Percentiles rank a stretch among this genome's conserved stretches.
These are phyloP conservation scores for Fusarium praegraminearum DNA, from an alignment of 2,329 filamentous ascomycete genomes.

Conservation along the genomic window DNA sequence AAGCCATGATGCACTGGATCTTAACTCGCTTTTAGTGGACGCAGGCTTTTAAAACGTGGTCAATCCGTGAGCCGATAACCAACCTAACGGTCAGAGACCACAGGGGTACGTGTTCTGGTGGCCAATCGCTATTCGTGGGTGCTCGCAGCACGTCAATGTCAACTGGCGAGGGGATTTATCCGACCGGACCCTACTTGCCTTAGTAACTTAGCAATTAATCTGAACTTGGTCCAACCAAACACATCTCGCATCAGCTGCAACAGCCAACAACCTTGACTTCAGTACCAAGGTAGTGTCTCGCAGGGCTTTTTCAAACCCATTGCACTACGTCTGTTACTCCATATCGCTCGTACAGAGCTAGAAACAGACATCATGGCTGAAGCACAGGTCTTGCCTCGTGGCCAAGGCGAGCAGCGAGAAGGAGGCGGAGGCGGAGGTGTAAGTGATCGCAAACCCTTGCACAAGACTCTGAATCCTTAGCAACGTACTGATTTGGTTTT, in stretches of 20 bases:
- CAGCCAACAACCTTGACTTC: slow-evolving; percentile 34
- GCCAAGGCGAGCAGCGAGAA: slow-evolving; percentile 43
- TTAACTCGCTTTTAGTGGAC: slow-evolving; percentile 15
- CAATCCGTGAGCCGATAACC: slow-evolving; percentile 29
- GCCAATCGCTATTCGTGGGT: slow-evolving; percentile 39
- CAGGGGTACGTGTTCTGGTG: slow-evolving; percentile 20
- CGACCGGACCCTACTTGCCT: background rate
- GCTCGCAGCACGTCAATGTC: slow-evolving; percentile 37
- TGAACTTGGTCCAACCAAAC: slow-evolving; percentile 25
- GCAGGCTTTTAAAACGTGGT: slow-evolving; percentile 26
- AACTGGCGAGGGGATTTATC: slow-evolving; percentile 40
- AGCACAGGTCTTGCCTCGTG: slow-evolving; percentile 42
- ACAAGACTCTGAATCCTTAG: background rate
- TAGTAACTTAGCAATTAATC: background rate
- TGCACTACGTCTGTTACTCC: slow-evolving; percentile 2
- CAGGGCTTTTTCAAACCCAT: slow-evolving; percentile 7
- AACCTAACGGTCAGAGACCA: slow-evolving; percentile 33
- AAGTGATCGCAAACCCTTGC: slow-evolving; percentile 40
- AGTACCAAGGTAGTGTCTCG: slow-evolving; percentile 21
- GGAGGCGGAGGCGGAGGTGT: slow-evolving; percentile 45
- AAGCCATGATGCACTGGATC: slow-evolving; percentile 30
- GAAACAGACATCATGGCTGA: slow-evolving; percentile 45
- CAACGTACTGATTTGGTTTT: slow-evolving; percentile 23
- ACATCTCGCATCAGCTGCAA: slow-evolving; percentile 25
- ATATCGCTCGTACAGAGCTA: slow-evolving; percentile 10